phyloP scores from a whole-genome alignment of 768 basidiomycete species.

The Pleurotus tuber-regium region DNA sequence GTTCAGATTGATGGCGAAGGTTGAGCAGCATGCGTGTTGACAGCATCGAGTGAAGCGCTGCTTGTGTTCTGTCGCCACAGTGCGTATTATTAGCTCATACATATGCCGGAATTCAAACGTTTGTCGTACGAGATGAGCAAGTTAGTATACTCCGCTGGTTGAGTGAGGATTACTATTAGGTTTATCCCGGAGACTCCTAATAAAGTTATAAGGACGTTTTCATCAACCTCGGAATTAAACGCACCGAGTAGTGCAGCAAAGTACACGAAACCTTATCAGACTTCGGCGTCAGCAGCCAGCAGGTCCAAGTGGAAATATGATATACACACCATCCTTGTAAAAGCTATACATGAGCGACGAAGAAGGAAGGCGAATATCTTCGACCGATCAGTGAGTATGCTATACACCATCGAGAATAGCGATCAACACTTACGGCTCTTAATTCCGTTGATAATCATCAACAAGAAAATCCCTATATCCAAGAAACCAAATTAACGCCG shows the following conservation, averaged over 20 bases:
- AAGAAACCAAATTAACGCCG: background rate
- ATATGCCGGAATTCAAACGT: too few relatives aligned
- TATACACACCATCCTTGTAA: constrained; percentile 4
- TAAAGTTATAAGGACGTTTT: background rate
- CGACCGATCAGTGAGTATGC: background rate
- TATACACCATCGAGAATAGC: too few relatives aligned
- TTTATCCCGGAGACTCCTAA: background rate
- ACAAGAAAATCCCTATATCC: background rate
- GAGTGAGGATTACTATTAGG: constrained; percentile 4
- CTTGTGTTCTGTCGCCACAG: constrained; percentile 1
- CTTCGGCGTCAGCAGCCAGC: background rate
- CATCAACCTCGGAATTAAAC: background rate
- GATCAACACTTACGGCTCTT: constrained; percentile 1
- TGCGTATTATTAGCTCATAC: too few relatives aligned
- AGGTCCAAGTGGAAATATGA: background rate
- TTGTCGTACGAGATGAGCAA: constrained; percentile 5
- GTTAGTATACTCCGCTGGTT: constrained; percentile 8
- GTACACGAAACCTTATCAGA: background rate
- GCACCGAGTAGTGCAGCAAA: background rate
- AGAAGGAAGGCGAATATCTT: background rate
- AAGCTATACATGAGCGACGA: constrained; percentile 3
- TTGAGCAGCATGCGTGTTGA: constrained; percentile 1
- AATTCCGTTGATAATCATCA: constrained; percentile 5
- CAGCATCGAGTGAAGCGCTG: constrained; percentile 6
- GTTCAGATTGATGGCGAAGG: background rate